Conservation (phyloP, 768 basidiomycete genomes). For the Lentinula edodes region DNA sequence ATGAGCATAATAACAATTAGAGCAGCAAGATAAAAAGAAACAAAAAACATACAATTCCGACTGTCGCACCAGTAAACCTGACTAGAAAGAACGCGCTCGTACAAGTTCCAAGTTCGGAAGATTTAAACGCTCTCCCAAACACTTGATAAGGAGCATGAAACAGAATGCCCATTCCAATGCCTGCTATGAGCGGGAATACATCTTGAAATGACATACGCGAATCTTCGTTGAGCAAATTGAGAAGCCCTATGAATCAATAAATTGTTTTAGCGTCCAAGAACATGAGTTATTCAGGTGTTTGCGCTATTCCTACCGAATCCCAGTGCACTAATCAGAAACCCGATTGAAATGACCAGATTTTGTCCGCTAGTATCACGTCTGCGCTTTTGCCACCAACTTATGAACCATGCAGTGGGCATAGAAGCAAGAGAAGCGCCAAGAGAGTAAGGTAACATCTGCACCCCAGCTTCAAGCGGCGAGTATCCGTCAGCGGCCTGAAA, state of each 20-base stretch:
- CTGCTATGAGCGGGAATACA: slow-evolving; percentile 64
- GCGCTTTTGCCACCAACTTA: slow-evolving; percentile 57
- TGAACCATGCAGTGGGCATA: slow-evolving; percentile 82
- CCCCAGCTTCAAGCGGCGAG: slow-evolving; percentile 66
- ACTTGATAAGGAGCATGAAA: slow-evolving; percentile 85
- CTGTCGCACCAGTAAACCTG: slow-evolving; percentile 80
- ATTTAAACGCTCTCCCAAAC: slow-evolving; percentile 60
- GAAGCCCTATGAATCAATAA: slow-evolving; percentile 44
- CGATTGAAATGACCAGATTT: slow-evolving; percentile 56
- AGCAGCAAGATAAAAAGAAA: background rate
- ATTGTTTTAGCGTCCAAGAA: slow-evolving; percentile 4
- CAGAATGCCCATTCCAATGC: slow-evolving; percentile 75
- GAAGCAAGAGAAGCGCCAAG: slow-evolving; percentile 82
- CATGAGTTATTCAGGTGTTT: slow-evolving; percentile 13
- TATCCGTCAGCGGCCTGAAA: slow-evolving; percentile 63
- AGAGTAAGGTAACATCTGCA: slow-evolving; percentile 77
- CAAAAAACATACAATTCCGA: slow-evolving; percentile 59
- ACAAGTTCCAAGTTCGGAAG: slow-evolving; percentile 65
- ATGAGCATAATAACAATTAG: slow-evolving; percentile 13
- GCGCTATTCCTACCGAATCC: slow-evolving; percentile 57
- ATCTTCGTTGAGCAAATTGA: slow-evolving; percentile 55
- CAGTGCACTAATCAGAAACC: slow-evolving; percentile 57
- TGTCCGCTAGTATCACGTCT: slow-evolving; percentile 56
- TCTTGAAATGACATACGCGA: slow-evolving; percentile 40
- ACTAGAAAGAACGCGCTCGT: slow-evolving; percentile 87